Percentiles rank a stretch among this genome's conserved stretches.
Conservation (phyloP, 495 filamentous ascomycete species). For the Xylaria curta region DNA sequence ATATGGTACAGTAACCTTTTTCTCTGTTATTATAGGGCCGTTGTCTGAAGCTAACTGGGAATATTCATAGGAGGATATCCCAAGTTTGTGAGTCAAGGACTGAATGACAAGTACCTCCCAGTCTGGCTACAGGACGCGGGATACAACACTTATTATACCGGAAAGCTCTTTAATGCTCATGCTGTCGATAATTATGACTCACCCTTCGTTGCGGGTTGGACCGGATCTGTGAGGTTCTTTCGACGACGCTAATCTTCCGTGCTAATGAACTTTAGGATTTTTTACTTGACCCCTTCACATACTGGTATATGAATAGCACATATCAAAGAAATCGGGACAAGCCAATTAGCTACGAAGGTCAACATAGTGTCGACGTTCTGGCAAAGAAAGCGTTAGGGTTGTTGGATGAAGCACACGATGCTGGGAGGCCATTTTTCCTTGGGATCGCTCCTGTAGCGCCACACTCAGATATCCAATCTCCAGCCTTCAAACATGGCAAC, state of each 20-base stretch:
- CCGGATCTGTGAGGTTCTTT: conserved; percentile 43
- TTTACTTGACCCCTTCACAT: conserved; percentile 74
- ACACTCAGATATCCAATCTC: conserved; percentile 59
- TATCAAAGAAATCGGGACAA: conserved; percentile 68
- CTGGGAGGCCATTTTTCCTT: conserved; percentile 69
- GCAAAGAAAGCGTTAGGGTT: conserved; percentile 67
- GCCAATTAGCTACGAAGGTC: conserved; percentile 62
- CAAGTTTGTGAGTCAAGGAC: conserved; percentile 69
- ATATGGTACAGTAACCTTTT: conserved; percentile 48
- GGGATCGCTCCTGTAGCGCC: conserved; percentile 70
- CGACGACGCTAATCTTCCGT: not conserved
- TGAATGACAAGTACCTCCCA: conserved; percentile 71
- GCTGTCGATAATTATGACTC: conserved; percentile 63
- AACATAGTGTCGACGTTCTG: conserved; percentile 68
- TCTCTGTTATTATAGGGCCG: not conserved
- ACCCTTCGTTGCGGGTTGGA: conserved; percentile 65
- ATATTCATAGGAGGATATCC: conserved; percentile 65
- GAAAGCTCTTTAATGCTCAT: conserved; percentile 75
- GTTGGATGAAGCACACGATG: conserved; percentile 64
- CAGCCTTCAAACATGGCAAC: conserved; percentile 43
- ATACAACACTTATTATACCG: conserved; percentile 77
- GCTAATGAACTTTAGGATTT: conserved; percentile 56
- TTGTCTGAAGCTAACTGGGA: not conserved
- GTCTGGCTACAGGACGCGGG: conserved; percentile 72
- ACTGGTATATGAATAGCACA: conserved; percentile 70